Evolutionary conservation across 306 rosid genomes (phyloP).

Genomic region (Pachyrhizus erosus): DNA sequence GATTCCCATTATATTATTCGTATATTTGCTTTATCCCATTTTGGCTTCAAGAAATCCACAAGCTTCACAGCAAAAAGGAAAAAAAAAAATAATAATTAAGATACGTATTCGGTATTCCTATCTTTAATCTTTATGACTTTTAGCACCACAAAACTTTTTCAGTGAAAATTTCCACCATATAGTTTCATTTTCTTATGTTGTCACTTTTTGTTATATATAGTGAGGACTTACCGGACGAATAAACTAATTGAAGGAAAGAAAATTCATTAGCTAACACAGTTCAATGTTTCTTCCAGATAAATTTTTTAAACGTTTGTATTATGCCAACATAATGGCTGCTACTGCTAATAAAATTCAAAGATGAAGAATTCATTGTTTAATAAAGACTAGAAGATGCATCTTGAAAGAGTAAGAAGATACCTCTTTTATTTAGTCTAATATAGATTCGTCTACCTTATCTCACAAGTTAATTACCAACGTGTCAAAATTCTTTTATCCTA

Average conservation of each 20-base stretch:
- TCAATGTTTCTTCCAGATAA: neutral
- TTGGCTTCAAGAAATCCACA: slow-evolving; percentile 48
- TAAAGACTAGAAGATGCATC: slow-evolving; percentile 24
- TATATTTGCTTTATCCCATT: slow-evolving; percentile 46
- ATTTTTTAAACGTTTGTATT: slow-evolving; percentile 13
- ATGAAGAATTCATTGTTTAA: neutral
- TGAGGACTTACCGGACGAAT: slow-evolving; percentile 10
- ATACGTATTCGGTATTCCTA: slow-evolving; percentile 47
- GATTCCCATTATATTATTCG: slow-evolving; percentile 52
- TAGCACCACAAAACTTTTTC: slow-evolving; percentile 10
- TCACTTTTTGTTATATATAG: slow-evolving; percentile 29
- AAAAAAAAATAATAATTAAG: slow-evolving; percentile 26
- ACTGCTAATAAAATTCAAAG: slow-evolving; percentile 6
- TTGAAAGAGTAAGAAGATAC: slow-evolving; percentile 16
- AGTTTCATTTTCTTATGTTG: slow-evolving; percentile 11
- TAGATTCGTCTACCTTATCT: slow-evolving; percentile 19
- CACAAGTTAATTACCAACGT: neutral
- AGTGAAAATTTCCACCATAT: slow-evolving; percentile 12
- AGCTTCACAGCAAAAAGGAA: slow-evolving; percentile 34
- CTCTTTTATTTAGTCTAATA: slow-evolving; percentile 1
- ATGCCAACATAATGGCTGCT: slow-evolving; percentile 21
- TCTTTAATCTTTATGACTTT: slow-evolving; percentile 52
- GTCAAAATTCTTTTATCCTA: neutral
- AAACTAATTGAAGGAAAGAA: neutral
- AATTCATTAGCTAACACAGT: slow-evolving; percentile 6